Evolutionary conservation across 805 yeast species (phyloP).

Genomic region (Metschnikowia drakensbergensis): DNA sequence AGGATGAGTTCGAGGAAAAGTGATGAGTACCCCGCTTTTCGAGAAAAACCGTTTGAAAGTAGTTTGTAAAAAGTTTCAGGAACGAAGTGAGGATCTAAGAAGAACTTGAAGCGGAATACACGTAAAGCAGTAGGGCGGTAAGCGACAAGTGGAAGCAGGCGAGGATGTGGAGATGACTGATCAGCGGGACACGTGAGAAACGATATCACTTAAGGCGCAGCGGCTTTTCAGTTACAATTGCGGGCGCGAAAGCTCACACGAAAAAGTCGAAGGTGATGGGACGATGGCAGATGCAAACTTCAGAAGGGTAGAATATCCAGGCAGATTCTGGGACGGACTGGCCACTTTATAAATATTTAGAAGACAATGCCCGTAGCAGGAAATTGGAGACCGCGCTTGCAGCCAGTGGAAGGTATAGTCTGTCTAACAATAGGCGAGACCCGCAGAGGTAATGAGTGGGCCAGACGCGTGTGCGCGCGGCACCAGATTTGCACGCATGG

Average conservation of each 20-base stretch:
- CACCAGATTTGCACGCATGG: constrained; percentile 4
- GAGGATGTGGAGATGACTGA: constrained; percentile 4
- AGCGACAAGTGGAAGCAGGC: not conserved
- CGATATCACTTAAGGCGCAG: constrained; percentile 5
- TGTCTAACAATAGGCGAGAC: not conserved
- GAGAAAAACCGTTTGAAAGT: too few species aligned
- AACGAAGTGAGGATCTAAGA: not conserved
- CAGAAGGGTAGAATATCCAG: not conserved
- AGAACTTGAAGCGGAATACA: not conserved
- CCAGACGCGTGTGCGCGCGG: constrained; percentile 5
- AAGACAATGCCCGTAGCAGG: not conserved
- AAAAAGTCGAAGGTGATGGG: not conserved
- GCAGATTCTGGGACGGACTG: not conserved
- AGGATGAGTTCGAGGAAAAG: not conserved
- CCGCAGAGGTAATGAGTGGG: not conserved
- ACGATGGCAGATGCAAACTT: not conserved
- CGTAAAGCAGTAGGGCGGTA: not conserved
- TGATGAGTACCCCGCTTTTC: constrained; percentile 4
- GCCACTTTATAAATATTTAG: not conserved
- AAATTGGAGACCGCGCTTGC: not conserved
- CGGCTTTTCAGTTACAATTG: constrained; percentile 1
- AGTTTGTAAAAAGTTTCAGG: not conserved
- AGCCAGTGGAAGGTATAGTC: not conserved
- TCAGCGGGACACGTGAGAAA: constrained; percentile 1
- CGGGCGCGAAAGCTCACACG: constrained; percentile 3